Evolutionary conservation across 352 stramenopile species (phyloP).

Genomic region (Phytopythium vexans): DNA sequence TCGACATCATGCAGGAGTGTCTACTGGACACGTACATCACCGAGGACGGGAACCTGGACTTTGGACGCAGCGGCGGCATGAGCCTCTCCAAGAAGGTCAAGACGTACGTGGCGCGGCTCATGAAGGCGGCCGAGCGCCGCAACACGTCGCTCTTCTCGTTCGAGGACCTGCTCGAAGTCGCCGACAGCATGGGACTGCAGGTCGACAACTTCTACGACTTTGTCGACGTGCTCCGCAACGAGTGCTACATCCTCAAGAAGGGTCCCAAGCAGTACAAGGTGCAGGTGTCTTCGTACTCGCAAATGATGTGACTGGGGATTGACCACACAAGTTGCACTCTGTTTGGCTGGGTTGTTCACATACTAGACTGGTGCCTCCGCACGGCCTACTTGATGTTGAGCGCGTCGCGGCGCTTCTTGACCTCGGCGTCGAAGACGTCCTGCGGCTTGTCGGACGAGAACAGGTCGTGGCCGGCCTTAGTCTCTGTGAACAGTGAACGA

Average conservation of each 20-base stretch:
- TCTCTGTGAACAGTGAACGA: conserved; percentile 34
- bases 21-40: conserved; percentile 89
- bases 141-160: conserved; percentile 75
- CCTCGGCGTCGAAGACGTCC: conserved; percentile 69
- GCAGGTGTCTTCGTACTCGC: conserved; percentile 54
- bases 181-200: conserved; percentile 66
- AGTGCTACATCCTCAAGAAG: conserved; percentile 85
- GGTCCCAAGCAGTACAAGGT: conserved; percentile 77
- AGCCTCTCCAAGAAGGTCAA: conserved; percentile 80
- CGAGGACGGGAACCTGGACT: conserved; percentile 87
- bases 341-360: not conserved
- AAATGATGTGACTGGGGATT: conserved; percentile 15
- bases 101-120: conserved; percentile 72
- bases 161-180: conserved; percentile 68
- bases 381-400: conserved; percentile 49
- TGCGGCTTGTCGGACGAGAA: conserved; percentile 85
- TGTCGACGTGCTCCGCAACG: conserved; percentile 83
- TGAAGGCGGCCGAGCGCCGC: conserved; percentile 52
- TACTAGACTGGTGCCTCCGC: not conserved
- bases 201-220: conserved; percentile 84
- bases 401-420: conserved; percentile 63
- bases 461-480: conserved; percentile 77
- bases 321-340: not conserved
- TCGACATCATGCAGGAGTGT: conserved; percentile 95
- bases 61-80: conserved; percentile 65